Conservation (phyloP, 345 rosid genomes). For the Salix exigua region DNA sequence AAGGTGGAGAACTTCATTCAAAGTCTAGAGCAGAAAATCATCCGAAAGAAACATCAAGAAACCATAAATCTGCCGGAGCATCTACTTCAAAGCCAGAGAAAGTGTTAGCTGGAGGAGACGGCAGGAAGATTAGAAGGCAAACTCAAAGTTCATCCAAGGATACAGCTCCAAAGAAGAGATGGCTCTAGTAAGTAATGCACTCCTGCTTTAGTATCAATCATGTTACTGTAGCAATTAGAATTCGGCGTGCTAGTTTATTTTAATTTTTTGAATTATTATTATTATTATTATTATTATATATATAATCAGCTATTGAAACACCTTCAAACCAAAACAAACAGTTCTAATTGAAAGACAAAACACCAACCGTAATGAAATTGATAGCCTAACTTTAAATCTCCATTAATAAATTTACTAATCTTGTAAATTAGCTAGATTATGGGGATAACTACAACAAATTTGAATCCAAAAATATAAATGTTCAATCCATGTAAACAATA, state of each 20-base stretch:
- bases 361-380: too few species aligned
- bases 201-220: not conserved
- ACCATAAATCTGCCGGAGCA: conserved; percentile 30
- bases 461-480: too few species aligned
- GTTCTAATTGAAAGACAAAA: too few species aligned
- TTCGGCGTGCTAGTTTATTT: not conserved
- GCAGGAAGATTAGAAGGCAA: conserved; percentile 52
- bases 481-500: too few species aligned
- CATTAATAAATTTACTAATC: not conserved
- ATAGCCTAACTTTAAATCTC: not conserved
- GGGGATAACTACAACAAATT: too few species aligned
- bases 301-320: too few species aligned
- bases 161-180: conserved; percentile 48
- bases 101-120: conserved; percentile 44
- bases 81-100: conserved; percentile 46
- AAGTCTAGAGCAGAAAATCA: conserved; percentile 45
- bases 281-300: too few species aligned
- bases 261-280: too few species aligned
- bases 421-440: not conserved
- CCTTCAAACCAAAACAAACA: too few species aligned
- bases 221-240: not conserved
- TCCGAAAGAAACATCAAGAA: conserved; percentile 41
- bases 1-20: not conserved
- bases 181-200: conserved; percentile 43
- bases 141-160: conserved; percentile 37